Conservation (phyloP, 768 basidiomycete genomes). For the Glaciozyma antarctica region DNA sequence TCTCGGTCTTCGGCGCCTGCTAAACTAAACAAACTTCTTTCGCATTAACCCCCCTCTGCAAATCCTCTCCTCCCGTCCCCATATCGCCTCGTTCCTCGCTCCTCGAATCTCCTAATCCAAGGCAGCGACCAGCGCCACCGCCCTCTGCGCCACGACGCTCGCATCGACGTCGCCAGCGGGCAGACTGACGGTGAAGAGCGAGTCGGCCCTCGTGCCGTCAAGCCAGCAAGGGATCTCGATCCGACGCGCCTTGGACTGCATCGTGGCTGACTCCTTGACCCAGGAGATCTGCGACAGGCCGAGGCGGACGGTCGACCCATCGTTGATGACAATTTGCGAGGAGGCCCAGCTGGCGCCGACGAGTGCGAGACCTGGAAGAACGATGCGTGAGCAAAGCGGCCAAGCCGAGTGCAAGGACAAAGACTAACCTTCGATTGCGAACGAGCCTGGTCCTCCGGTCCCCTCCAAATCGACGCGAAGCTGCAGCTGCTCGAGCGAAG, state of each 20-base stretch:
- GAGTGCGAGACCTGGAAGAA: conserved; percentile 59
- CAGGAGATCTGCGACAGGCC: conserved; percentile 77
- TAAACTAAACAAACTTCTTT: too few species aligned
- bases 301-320: conserved; percentile 69
- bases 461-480: conserved; percentile 72
- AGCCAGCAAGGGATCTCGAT: conserved; percentile 88
- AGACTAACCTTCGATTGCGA: conserved; percentile 73
- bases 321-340: conserved; percentile 66
- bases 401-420: too few species aligned
- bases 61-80: too few species aligned
- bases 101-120: background rate
- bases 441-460: conserved; percentile 66
- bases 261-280: conserved; percentile 51
- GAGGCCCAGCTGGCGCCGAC: conserved; percentile 74
- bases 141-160: conserved; percentile 69
- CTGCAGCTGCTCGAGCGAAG: conserved; percentile 81
- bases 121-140: conserved; percentile 80
- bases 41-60: too few species aligned
- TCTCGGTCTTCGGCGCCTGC: too few species aligned
- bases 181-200: conserved; percentile 74
- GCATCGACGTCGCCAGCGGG: conserved; percentile 61
- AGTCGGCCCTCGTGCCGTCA: conserved; percentile 64
- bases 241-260: conserved; percentile 30
- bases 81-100: too few species aligned
- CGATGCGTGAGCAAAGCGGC: background rate